Evolutionary conservation across 768 basidiomycete genomes (phyloP), one percentile per base, ranked within the genome.

Genomic region (Amanita pseudoporphyria): DNA sequence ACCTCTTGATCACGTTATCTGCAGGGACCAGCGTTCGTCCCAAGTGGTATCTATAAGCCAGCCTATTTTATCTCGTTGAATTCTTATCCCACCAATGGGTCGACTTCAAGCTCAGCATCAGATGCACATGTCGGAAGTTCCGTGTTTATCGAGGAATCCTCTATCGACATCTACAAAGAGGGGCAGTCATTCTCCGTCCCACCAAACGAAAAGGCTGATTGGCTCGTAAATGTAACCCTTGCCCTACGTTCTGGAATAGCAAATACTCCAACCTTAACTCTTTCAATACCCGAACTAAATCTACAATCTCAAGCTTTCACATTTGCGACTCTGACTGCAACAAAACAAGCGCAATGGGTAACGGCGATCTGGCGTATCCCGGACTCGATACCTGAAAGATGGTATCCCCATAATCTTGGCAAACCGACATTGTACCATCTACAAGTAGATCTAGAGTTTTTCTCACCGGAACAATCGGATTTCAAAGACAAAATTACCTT

Each of bases 11-110:
- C 22, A 33, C n/a, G 40, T 35, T 28, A 21, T 5, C 24, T 18
- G n/a, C 37, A 77, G 77, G 76, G 73, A 14, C 78, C 77, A 33
- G 79, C 77, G 0, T 80, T 79, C 53, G 69, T 78, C 1, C 78
- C 79, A 0, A 67, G 66, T 40, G 78, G 78, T 1, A 69, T 80
- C 22, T 70, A 69, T 58, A 78, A 78, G 52, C 78, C 75, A 12
- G 79, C 76, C 3, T 79, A 74, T 52, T 60, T 79, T 18, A 65
- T 79, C 18, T 70, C 71, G 0, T 60, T 77, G 12, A 46, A 19
- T 16, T 10, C 55, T 58, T 3, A 28, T 28, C 7, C 26, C 7
- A 28, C 26, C 26, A 28, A 7, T 7, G 26, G 26, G 7, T 65
- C 35, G 49, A 63, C 52, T 14, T 50, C 30, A 51, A 36, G 30